Evolutionary conservation across 495 filamentous ascomycete species (phyloP), one percentile per base, ranked within the genome.

Genomic region (Chaetomium cochliodes): DNA sequence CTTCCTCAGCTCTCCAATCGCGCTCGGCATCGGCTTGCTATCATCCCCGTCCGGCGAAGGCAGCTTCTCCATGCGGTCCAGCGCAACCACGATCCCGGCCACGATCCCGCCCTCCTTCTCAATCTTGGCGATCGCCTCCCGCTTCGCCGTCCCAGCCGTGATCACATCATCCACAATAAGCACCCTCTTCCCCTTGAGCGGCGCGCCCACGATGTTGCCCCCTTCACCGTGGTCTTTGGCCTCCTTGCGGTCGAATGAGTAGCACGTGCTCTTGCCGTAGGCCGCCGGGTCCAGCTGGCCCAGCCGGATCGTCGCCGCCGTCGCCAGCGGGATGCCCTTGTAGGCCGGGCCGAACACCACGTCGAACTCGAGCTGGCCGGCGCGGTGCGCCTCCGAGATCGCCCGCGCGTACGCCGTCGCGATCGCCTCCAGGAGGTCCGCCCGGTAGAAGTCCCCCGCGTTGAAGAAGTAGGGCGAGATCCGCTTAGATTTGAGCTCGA

Each of bases 401-500:
- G 91, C 85, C 52, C 87, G 82, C 8, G 93, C 93, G 74, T 92
- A 98, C 50, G 93, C 92, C 50, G 84, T 80, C 61, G 87, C 83
- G 65, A 94, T 86, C 64, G 90, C 85, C 62, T 82, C 81, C 63
- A 94, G 85, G 22, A 96, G 84, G 64, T 86, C 79, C 28, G 86
- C 89, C 25, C 84, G 85, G 80, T 92, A 88, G 80, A 97, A 92
- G 68, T 88, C 84, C 39, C 91, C 92, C 20, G 92, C 91, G 77
- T 94, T 96, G 88, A 98, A 96, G 85, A 98, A 97, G 85, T 98
- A 97, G n/a, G 94, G 93, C 8, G 92, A 96, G 71, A 87, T 84
- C 67, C 94, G 92, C 68, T 89, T 88, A 61, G 93, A 97, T 78
- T 98, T 98, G 67, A 98, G 83, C 61, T 86, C 87, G 82, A 88